phyloP scores from a whole-genome alignment of 129 eudicot genomes.

The Centaurea solstitialis region DNA sequence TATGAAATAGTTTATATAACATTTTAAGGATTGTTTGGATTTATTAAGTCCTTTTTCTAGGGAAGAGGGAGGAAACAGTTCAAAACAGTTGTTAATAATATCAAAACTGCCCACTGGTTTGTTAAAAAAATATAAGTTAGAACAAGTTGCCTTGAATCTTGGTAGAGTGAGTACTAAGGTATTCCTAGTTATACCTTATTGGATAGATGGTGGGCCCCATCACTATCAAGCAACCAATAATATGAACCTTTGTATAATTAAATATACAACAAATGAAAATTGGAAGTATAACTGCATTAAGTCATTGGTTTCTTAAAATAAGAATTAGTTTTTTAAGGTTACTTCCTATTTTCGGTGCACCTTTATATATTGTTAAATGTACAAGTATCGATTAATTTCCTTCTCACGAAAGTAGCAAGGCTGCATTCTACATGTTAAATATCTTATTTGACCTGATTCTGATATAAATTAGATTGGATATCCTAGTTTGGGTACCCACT shows the following conservation, averaged over 20 bases:
- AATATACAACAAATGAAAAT: background rate
- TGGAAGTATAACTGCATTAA: background rate
- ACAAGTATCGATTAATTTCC: too few species aligned
- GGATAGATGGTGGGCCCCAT: constrained; percentile 22
- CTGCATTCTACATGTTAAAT: too few species aligned
- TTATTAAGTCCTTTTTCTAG: background rate
- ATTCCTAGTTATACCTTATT: constrained; percentile 2
- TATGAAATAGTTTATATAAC: background rate
- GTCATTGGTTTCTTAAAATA: background rate
- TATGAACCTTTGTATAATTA: background rate
- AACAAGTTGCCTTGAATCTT: constrained; percentile 27
- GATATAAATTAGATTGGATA: too few species aligned
- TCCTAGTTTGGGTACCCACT: background rate
- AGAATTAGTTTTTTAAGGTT: background rate
- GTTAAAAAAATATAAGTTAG: constrained; percentile 12
- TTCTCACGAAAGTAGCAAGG: too few species aligned
- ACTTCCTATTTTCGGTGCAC: background rate
- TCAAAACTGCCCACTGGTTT: constrained; percentile 11
- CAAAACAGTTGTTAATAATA: constrained; percentile 20
- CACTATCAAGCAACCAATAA: background rate
- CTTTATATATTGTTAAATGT: too few species aligned
- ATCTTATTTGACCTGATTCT: too few species aligned
- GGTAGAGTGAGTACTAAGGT: constrained; percentile 21
- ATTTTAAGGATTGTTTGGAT: constrained; percentile 12
- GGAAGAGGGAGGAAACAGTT: constrained; percentile 8